phyloP scores from a whole-genome alignment of 2,329 filamentous ascomycete genomes.

The Cordyceps farinosa region DNA sequence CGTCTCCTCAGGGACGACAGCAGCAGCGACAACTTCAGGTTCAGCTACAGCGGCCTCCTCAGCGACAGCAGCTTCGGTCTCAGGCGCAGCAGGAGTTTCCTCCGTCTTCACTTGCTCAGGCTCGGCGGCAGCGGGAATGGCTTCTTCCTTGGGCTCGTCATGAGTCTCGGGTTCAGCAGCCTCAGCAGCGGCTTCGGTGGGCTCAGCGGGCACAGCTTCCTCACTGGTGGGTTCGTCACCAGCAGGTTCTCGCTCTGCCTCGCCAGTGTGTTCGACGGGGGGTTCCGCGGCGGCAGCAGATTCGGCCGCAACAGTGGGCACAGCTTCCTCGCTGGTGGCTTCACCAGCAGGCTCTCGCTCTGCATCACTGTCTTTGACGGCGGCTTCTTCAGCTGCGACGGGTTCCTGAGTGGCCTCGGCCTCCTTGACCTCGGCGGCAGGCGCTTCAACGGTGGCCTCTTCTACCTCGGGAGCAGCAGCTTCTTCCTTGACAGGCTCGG shows the following conservation, averaged over 20 bases:
- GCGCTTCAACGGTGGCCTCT: neutral
- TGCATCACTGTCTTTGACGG: neutral
- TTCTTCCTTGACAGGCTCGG: neutral
- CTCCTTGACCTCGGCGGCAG: neutral
- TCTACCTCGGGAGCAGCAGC: neutral
- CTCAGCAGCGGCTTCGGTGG: neutral
- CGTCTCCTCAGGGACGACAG: neutral
- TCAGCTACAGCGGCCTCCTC: constrained; percentile 1
- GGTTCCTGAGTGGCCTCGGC: neutral
- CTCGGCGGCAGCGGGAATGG: neutral
- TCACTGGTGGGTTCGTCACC: neutral
- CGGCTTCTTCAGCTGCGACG: neutral
- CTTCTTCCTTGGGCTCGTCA: neutral
- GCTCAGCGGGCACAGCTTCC: constrained; percentile 7
- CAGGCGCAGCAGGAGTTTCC: neutral
- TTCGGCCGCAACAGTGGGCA: neutral
- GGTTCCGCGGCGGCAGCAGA: neutral
- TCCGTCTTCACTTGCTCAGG: neutral
- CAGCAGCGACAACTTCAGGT: neutral
- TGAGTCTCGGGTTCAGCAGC: neutral
- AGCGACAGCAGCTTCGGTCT: neutral
- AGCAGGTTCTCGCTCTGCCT: constrained; percentile 13
- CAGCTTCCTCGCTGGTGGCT: neutral
- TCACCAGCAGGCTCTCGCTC: constrained; percentile 3
- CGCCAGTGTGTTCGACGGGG: neutral